Evolutionary conservation across 1,284 basidiomycete genomes (phyloP).

Genomic region (Heliocybe sulcata): DNA sequence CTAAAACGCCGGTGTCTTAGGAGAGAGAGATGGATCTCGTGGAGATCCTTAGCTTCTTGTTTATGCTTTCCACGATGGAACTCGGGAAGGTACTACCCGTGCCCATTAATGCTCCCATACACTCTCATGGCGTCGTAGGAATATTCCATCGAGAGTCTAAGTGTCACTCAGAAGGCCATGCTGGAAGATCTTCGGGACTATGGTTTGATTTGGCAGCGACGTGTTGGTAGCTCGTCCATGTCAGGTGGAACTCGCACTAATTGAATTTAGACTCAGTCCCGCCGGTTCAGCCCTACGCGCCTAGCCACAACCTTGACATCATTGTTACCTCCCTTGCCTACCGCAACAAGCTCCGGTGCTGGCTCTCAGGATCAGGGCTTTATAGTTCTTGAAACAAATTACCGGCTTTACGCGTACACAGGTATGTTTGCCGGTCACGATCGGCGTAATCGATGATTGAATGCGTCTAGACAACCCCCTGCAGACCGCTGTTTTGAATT

Average conservation of each 20-base stretch:
- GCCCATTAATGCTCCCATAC: not conserved
- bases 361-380: constrained; percentile 73
- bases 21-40: constrained; percentile 87
- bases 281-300: constrained; percentile 92
- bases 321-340: constrained; percentile 65
- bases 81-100: constrained; percentile 60
- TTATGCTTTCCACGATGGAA: constrained; percentile 94
- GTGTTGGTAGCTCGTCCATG: constrained; percentile 29
- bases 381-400: constrained; percentile 97
- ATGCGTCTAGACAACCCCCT: constrained; percentile 74
- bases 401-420: constrained; percentile 97
- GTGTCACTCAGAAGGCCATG: constrained; percentile 79
- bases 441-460: constrained; percentile 9
- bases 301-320: constrained; percentile 91
- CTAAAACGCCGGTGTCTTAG: constrained; percentile 29
- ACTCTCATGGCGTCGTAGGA: constrained; percentile 42
- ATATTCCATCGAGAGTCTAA: constrained; percentile 82
- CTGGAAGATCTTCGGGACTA: constrained; percentile 92
- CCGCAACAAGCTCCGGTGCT: constrained; percentile 48
- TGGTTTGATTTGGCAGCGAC: constrained; percentile 84
- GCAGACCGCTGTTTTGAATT: constrained; percentile 92
- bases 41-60: constrained; percentile 89
- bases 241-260: not conserved
- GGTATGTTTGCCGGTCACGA: constrained; percentile 36
- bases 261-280: constrained; percentile 46